phyloP scores from a whole-genome alignment of 495 filamentous ascomycete species.

The Annulohypoxylon stygium region DNA sequence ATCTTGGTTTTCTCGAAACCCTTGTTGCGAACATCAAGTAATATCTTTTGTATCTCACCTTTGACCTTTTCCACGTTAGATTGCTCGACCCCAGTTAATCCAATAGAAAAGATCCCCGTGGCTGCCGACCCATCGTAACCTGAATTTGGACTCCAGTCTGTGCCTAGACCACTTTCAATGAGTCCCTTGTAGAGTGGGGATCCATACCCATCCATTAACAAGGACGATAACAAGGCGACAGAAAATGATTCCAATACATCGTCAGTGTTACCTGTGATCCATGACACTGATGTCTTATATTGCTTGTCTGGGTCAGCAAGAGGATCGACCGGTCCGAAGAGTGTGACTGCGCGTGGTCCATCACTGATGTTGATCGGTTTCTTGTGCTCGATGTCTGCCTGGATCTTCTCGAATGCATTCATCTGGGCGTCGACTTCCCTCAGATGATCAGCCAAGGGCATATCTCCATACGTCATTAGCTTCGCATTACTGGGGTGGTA shows the following conservation, averaged over 20 bases:
- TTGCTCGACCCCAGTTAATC: conserved; percentile 85
- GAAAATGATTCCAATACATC: conserved; percentile 90
- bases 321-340: conserved; percentile 89
- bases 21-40: conserved; percentile 72
- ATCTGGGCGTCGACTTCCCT: conserved; percentile 80
- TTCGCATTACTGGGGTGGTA: conserved; percentile 98
- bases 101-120: conserved; percentile 87
- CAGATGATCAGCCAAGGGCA: conserved; percentile 84
- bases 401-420: conserved; percentile 74
- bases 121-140: conserved; percentile 85
- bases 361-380: conserved; percentile 76
- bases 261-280: conserved; percentile 85
- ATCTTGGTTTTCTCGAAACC: conserved; percentile 92
- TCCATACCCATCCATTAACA: conserved; percentile 93
- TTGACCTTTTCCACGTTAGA: conserved; percentile 83
- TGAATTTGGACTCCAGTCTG: conserved; percentile 93
- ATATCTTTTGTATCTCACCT: conserved; percentile 74
- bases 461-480: conserved; percentile 94
- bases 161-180: conserved; percentile 90
- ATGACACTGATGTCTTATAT: conserved; percentile 91
- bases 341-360: conserved; percentile 74
- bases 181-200: conserved; percentile 92
- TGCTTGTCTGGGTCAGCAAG: conserved; percentile 87
- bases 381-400: conserved; percentile 79
- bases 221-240: conserved; percentile 79